Evolutionary conservation across 495 filamentous ascomycete genomes (phyloP).

Genomic region (Aspergillus asperescens): DNA sequence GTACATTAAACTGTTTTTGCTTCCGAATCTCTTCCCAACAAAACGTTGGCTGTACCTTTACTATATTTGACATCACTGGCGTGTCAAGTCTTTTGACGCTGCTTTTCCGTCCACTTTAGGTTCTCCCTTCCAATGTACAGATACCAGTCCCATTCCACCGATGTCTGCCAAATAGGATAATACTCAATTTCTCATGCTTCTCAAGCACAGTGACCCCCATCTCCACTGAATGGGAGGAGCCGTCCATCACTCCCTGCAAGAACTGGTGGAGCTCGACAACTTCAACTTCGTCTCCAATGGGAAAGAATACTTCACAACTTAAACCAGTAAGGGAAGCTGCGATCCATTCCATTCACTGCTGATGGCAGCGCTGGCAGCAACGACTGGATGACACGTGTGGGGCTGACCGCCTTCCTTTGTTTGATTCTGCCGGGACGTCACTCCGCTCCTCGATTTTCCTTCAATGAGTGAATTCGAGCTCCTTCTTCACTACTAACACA

Average conservation of each 20-base stretch:
- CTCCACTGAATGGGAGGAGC: too few species aligned
- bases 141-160: not conserved
- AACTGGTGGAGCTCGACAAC: too few species aligned
- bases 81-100: not conserved
- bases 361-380: too few species aligned
- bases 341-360: too few species aligned
- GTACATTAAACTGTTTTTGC: conserved; percentile 13
- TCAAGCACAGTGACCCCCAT: too few species aligned
- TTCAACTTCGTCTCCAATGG: too few species aligned
- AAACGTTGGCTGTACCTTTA: conserved; percentile 21
- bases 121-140: not conserved
- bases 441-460: conserved; percentile 2
- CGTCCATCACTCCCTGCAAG: too few species aligned
- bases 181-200: not conserved
- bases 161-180: not conserved
- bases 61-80: conserved; percentile 8
- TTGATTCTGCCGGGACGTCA: conserved; percentile 14
- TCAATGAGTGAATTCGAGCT: not conserved
- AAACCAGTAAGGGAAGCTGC: too few species aligned
- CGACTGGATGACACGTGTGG: too few species aligned
- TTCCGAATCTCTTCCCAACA: conserved; percentile 7
- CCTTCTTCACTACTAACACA: too few species aligned
- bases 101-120: not conserved
- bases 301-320: too few species aligned
- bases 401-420: not conserved